phyloP scores from a whole-genome alignment of 345 rosid species.

The Turritis glabra region DNA sequence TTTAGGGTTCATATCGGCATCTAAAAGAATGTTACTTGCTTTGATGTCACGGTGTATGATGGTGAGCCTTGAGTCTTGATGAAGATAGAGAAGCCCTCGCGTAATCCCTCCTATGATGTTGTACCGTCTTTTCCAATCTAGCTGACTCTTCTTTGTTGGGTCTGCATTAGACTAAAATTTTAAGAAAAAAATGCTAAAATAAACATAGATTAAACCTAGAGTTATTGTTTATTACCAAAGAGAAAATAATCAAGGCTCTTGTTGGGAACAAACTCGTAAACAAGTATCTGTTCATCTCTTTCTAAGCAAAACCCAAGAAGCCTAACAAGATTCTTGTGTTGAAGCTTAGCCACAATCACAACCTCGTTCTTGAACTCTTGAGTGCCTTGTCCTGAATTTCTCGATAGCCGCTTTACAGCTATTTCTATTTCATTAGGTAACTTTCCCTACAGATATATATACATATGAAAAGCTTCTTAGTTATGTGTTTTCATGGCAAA shows the following conservation, averaged over 20 bases:
- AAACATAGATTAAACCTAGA: not conserved
- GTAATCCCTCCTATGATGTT: not conserved
- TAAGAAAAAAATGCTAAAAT: not conserved
- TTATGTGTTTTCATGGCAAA: not conserved
- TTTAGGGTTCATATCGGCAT: constrained; percentile 18
- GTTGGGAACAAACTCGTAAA: constrained; percentile 32
- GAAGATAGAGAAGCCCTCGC: constrained; percentile 24
- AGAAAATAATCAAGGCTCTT: constrained; percentile 33
- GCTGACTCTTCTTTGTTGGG: not conserved
- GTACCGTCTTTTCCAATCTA: not conserved
- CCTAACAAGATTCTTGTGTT: constrained; percentile 33
- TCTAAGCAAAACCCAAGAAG: constrained; percentile 32
- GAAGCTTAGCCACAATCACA: constrained; percentile 34
- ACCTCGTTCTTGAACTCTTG: constrained; percentile 35
- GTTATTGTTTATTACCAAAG: constrained; percentile 1
- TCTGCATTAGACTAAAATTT: not conserved
- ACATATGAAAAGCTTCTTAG: not conserved
- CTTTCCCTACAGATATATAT: constrained; percentile 2
- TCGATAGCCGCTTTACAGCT: constrained; percentile 24
- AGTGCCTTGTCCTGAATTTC: constrained; percentile 28
- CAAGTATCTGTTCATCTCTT: constrained; percentile 29
- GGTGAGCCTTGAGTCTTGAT: constrained; percentile 27
- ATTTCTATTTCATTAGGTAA: constrained; percentile 11
- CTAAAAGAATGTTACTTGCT: constrained; percentile 25
- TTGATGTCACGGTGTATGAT: constrained; percentile 34